Base-by-base conservation (phyloP, 202 grass and related monocot genomes). In the Panicum virgatum region DNA sequence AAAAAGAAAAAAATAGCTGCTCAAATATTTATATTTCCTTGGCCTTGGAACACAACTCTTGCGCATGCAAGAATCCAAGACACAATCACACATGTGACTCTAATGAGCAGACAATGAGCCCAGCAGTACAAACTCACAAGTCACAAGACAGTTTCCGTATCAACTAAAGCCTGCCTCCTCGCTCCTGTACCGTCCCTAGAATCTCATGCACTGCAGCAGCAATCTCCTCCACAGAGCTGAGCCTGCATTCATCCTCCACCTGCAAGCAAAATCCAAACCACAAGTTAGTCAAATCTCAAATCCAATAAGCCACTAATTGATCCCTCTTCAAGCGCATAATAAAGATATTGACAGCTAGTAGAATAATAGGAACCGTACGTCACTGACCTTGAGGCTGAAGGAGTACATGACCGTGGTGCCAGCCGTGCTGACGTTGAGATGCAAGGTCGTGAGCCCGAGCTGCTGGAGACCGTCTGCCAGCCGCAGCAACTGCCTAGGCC, bases 301-400 rank as follows among this genome's bases (percentile, higher is more conserved):
- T 34, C 32, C 32, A 34, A 34, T 34, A 34, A 34, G 2, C 58
- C 25, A 15, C 37, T 5, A n/a, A 44, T 12, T 12, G 16, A 53
- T 26, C 7, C 14, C 6, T 32, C 9, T 34, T 2, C 2, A 27
- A 62, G 29, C 9, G 7, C 13, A 62, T 18, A 62, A 15, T 34
- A 62, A 7, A 62, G 1, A 32, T 34, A 18, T 8, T 62, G 60
- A 34, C 30, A 64, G 20, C 61, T 37, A 8, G 61, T 19, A 36
- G 6, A 36, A 10, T 37, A 20, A 11, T 38, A 39, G n/a, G 39
- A 66, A 39, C 18, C 34, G 42, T 34, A 34, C 32, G 32, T 40
- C 44, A 57, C 67, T 73, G 43, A 92, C 93, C 93, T 90, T 96
- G 66, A 92, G 88, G 48, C 85, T 92, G n/a, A 92, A 86, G 9